A percentile compares a stretch with the other conserved stretches of the same genome.
Conservation (phyloP, 768 basidiomycete species). For the Collybiopsis luxurians region DNA sequence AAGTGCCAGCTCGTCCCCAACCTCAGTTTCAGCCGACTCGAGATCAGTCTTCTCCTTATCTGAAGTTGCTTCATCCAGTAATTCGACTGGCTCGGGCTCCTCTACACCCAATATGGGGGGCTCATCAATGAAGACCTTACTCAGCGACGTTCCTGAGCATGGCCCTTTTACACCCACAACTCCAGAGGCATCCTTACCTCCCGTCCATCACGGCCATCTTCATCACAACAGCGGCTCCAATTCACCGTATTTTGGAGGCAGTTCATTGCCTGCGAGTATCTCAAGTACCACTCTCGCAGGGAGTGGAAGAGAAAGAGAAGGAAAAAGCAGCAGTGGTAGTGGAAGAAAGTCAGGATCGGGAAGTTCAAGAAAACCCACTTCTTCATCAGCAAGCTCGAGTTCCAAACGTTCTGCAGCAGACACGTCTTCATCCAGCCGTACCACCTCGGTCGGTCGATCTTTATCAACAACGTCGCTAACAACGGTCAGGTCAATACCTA, state of each 20-base stretch:
- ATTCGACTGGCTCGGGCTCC: no score
- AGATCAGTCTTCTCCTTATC: no score
- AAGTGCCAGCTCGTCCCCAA: no score
- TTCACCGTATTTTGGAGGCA: constrained; percentile 36
- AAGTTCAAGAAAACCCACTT: constrained; percentile 2
- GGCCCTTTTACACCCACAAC: constrained; percentile 11
- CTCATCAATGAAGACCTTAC: not conserved
- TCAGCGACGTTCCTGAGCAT: constrained; percentile 32
- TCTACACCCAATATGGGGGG: no score
- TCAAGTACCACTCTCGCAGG: constrained; percentile 23
- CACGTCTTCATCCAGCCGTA: constrained; percentile 20
- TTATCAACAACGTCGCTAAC: constrained; percentile 19
- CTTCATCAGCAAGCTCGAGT: constrained; percentile 24
- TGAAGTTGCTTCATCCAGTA: no score
- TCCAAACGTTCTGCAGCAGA: constrained; percentile 15
- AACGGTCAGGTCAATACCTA: constrained; percentile 48
- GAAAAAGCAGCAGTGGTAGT: constrained; percentile 6
- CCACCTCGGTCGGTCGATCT: not conserved
- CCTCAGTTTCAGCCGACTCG: no score
- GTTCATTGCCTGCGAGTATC: constrained; percentile 35
- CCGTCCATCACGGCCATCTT: not conserved
- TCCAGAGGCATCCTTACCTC: constrained; percentile 3
- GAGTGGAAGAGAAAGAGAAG: constrained; percentile 5
- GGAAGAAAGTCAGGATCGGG: not conserved
- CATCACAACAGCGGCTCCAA: constrained; percentile 14